Percentiles rank a stretch among this genome's conserved stretches.
phyloP scores from a whole-genome alignment of 345 rosid genomes.

The Populus nigra region DNA sequence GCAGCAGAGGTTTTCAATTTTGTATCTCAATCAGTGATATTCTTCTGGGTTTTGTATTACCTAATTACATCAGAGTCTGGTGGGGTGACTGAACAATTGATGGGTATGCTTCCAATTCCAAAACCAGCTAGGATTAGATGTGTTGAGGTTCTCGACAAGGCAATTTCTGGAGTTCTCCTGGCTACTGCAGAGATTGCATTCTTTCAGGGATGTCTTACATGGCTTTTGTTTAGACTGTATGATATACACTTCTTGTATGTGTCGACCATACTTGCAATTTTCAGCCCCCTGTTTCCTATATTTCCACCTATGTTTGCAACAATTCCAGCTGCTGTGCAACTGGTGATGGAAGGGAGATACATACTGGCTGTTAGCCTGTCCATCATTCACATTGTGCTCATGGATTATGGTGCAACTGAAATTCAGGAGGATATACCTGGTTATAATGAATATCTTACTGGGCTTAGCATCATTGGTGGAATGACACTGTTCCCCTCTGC shows the following conservation, averaged over 20 bases:
- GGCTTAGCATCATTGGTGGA: slow-evolving; percentile 96
- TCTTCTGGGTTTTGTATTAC: slow-evolving; percentile 79
- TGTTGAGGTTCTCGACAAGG: slow-evolving; percentile 81
- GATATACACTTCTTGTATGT: slow-evolving; percentile 82
- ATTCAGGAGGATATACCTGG: slow-evolving; percentile 94
- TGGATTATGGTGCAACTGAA: slow-evolving; percentile 81
- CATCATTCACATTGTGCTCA: slow-evolving; percentile 64
- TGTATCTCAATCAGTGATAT: slow-evolving; percentile 74
- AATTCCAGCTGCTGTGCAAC: slow-evolving; percentile 70
- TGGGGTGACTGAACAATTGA: slow-evolving; percentile 89
- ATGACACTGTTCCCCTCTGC: slow-evolving; percentile 93
- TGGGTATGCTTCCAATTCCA: slow-evolving; percentile 83
- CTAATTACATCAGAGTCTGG: slow-evolving; percentile 93
- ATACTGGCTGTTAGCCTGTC: slow-evolving; percentile 58
- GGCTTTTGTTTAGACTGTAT: slow-evolving; percentile 82
- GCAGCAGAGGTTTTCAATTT: slow-evolving; percentile 94
- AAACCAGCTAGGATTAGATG: slow-evolving; percentile 55
- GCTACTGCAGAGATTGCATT: slow-evolving; percentile 92
- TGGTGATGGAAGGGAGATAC: slow-evolving; percentile 72
- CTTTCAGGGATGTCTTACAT: slow-evolving; percentile 92
- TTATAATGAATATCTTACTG: slow-evolving; percentile 73
- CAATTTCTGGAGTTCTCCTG: slow-evolving; percentile 83
- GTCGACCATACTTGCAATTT: slow-evolving; percentile 76
- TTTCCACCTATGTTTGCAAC: slow-evolving; percentile 90
- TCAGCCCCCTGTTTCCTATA: slow-evolving; percentile 74